These are phyloP conservation scores for Zychaea mexicana DNA, from an alignment of 371 early-diverging fungal genomes.

Conservation along the genomic window DNA sequence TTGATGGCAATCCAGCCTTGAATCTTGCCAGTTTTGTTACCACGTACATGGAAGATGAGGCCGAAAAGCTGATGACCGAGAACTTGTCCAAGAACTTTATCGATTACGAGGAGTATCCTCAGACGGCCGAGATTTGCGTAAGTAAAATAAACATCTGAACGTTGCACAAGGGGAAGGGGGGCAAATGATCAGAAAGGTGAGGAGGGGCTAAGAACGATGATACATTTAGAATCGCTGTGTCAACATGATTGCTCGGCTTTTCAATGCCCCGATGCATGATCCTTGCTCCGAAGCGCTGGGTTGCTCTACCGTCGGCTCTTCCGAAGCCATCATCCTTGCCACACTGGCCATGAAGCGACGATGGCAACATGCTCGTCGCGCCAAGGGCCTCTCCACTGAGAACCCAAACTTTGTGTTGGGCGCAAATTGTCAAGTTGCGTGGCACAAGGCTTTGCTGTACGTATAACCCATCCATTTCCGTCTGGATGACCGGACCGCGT, in stretches of 20 bases:
- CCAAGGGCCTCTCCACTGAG: conserved; percentile 55
- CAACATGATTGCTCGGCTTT: conserved; percentile 68
- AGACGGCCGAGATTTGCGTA: conserved; percentile 48
- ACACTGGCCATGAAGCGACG: conserved; percentile 73
- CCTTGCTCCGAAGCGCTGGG: conserved; percentile 50
- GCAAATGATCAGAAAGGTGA: neutral
- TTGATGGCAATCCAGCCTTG: conserved; percentile 71
- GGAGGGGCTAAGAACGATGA: neutral
- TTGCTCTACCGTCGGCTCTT: conserved; percentile 69
- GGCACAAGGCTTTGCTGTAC: conserved; percentile 44
- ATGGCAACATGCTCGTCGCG: conserved; percentile 62
- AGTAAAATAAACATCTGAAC: conserved; percentile 1
- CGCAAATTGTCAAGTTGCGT: conserved; percentile 70
- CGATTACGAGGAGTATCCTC: conserved; percentile 73
- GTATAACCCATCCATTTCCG: neutral
- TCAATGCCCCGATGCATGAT: conserved; percentile 53
- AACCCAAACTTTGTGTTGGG: conserved; percentile 76
- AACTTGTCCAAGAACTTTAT: conserved; percentile 73
- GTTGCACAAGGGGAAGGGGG: conserved; percentile 1
- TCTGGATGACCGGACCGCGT: too few relatives aligned
- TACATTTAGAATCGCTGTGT: conserved; percentile 68
- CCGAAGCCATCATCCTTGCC: conserved; percentile 75
- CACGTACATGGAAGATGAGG: conserved; percentile 60
- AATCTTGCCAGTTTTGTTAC: conserved; percentile 80
- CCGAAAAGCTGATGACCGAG: conserved; percentile 71